These are phyloP conservation scores for Hymenoscyphus scutula DNA, from an alignment of 2,329 filamentous ascomycete genomes.

Conservation along the genomic window DNA sequence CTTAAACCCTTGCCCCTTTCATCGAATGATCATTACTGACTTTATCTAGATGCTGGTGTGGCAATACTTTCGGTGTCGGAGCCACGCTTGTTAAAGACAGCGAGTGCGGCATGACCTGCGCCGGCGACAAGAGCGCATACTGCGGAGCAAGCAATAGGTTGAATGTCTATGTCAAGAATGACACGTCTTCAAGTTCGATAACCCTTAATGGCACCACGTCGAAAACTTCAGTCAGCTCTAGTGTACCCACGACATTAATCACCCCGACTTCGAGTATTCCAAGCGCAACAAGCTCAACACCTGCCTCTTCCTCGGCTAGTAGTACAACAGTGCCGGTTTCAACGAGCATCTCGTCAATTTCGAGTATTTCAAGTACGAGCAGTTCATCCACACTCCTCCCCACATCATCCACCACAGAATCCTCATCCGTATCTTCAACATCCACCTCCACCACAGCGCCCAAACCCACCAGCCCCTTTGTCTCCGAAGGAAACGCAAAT, in stretches of 20 bases:
- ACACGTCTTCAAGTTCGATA: slow-evolving; percentile 17
- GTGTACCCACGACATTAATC: too few relatives aligned
- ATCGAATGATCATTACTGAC: not conserved
- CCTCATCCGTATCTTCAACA: slow-evolving; percentile 17
- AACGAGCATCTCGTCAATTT: not conserved
- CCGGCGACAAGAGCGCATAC: slow-evolving; percentile 31
- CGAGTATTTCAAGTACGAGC: not conserved
- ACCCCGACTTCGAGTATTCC: not conserved
- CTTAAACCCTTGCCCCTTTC: not conserved
- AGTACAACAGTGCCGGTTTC: not conserved
- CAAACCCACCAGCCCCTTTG: slow-evolving; percentile 14
- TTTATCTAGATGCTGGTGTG: slow-evolving; percentile 26
- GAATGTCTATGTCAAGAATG: slow-evolving; percentile 26
- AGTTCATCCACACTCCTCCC: not conserved
- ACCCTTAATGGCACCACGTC: slow-evolving; percentile 14
- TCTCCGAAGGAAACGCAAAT: slow-evolving; percentile 31
- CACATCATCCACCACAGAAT: slow-evolving; percentile 14
- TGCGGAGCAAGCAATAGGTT: slow-evolving; percentile 36
- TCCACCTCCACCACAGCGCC: slow-evolving; percentile 14
- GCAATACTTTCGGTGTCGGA: slow-evolving; percentile 21
- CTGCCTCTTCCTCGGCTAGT: not conserved
- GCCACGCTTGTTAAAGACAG: slow-evolving; percentile 13
- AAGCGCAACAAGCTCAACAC: slow-evolving; percentile 8
- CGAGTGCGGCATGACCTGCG: slow-evolving; percentile 25
- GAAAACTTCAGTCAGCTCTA: not conserved